Conservation (phyloP, 2,329 filamentous ascomycete genomes). For the Fusarium sp. region DNA sequence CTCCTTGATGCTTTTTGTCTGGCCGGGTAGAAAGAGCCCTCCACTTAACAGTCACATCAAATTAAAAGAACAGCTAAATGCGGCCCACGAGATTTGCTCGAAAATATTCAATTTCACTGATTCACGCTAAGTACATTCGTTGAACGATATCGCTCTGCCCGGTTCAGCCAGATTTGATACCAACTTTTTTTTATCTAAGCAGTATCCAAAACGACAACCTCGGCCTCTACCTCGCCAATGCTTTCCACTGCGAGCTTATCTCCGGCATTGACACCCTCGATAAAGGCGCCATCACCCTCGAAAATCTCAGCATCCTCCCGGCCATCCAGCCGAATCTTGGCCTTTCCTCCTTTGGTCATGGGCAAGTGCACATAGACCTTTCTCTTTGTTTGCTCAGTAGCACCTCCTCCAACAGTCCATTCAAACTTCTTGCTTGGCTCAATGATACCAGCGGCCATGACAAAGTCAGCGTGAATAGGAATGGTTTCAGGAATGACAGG, state of each 20-base stretch:
- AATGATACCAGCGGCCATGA: constrained; percentile 85
- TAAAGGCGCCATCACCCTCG: constrained; percentile 87
- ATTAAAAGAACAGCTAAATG: background rate
- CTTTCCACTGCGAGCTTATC: constrained; percentile 77
- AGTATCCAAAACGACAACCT: constrained; percentile 78
- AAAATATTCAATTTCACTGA: constrained; percentile 15
- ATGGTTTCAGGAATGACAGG: constrained; percentile 77
- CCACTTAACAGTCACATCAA: background rate
- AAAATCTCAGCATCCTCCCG: constrained; percentile 74
- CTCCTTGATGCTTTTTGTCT: background rate
- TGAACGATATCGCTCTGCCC: constrained; percentile 6
- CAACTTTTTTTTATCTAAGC: constrained; percentile 56
- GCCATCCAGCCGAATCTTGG: constrained; percentile 78
- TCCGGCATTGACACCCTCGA: constrained; percentile 75
- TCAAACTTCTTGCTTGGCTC: constrained; percentile 75
- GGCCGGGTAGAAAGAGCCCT: background rate
- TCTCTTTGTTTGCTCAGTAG: constrained; percentile 66
- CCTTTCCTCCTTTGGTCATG: constrained; percentile 82
- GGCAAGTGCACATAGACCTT: constrained; percentile 87
- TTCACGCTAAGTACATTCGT: constrained; percentile 32
- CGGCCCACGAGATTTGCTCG: background rate
- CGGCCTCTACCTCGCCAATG: constrained; percentile 77
- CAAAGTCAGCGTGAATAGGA: constrained; percentile 86
- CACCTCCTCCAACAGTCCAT: constrained; percentile 78
- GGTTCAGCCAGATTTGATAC: constrained; percentile 1